Percentiles rank a stretch among this genome's conserved stretches.
Conservation (phyloP, 352 stramenopile genomes). For the Globisporangium spinosum region DNA sequence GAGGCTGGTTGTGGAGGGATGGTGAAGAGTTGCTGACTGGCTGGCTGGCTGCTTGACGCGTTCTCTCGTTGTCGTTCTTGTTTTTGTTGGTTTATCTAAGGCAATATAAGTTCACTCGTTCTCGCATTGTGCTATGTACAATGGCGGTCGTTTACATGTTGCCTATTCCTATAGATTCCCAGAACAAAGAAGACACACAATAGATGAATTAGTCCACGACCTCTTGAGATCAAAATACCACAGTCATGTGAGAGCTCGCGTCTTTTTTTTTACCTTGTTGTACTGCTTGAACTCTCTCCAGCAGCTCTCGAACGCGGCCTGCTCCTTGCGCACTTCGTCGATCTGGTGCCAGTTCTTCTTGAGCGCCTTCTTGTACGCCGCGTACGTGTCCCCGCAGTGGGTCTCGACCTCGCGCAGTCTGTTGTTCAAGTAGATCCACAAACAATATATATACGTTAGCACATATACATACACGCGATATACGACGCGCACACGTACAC, state of each 20-base stretch:
- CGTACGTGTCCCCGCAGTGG: conserved; percentile 83
- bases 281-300: conserved; percentile 81
- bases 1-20: background rate
- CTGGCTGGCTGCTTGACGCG: background rate
- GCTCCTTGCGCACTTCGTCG: conserved; percentile 81
- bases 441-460: background rate
- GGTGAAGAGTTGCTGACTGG: too few species aligned
- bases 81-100: conserved; percentile 12
- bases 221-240: background rate
- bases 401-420: conserved; percentile 78
- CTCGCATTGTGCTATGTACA: conserved; percentile 10
- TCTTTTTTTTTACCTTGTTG: conserved; percentile 17
- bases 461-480: background rate
- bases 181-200: background rate
- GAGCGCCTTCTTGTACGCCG: conserved; percentile 84
- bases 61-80: background rate
- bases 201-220: background rate
- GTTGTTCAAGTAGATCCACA: background rate
- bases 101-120: conserved; percentile 18
- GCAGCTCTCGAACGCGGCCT: conserved; percentile 82
- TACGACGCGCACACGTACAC: background rate
- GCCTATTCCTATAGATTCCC: conserved; percentile 7
- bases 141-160: conserved; percentile 12
- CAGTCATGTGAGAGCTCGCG: background rate
- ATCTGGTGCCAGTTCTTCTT: conserved; percentile 89